Base-by-base conservation (phyloP, 2,329 filamentous ascomycete species). In the Furcasterigmium furcatum region DNA sequence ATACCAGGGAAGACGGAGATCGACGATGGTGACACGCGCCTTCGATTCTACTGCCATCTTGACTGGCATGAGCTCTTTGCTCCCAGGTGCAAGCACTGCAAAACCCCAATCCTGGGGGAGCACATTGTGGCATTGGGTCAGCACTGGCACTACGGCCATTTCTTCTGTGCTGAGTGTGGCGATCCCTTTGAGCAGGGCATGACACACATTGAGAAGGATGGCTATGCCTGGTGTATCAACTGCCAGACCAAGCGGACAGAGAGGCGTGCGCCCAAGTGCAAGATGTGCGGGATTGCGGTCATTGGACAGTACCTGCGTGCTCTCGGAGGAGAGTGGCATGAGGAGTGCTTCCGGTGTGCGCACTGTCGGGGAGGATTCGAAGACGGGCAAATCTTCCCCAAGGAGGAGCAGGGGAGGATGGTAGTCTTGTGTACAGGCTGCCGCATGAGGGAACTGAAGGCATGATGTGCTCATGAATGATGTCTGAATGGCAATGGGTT, bases 151-250 rank as follows among this genome's bases (percentile, higher is more conserved):
- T 88, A 88, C 44, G 94, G 94, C 0, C 94, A 99, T 69, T 99
- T 99, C 72, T 99, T 99, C 78, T 99, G 94, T 62, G 94, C 94
- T 35, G 91, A 99, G 74, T 99, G 94, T 63, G 94, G 94, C 55
- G 92, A 99, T 70, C 92, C 94, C 1, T 99, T 99, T 62, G 89
- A 77, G 54, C 74, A 76, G 40, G 80, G 79, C 48, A 79, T 77
- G 68, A 85, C 81, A 38, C 82, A 85, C 58, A 84, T 99, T 45
- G 94, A 99, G 64, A 96, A 96, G 68, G 92, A 97, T 55, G 92
- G 92, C 9, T 97, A 95, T 65, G 94, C 94, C 5, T 99, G 94
- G 91, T 99, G 94, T 67, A 81, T 97, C 39, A 79, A 79, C 19
- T 99, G 94, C 63, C 92, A 97, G 71, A 95, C 91, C 13, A 88